Evolutionary conservation across 129 eudicot genomes (phyloP).

Genomic region (Daucus carota): DH1_v3.0 NC_030386.2:33433501-33434000

Average conservation of each 20-base stretch:
- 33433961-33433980: slow-evolving; percentile 38
- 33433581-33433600: neutral
- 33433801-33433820: neutral
- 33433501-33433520: neutral
- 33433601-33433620: neutral
- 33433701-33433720: neutral
- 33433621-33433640: neutral
- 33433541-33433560: neutral
- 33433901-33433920: slow-evolving; percentile 24
- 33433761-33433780: neutral
- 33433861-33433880: slow-evolving; percentile 25
- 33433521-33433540: neutral
- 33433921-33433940: slow-evolving; percentile 24
- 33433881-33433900: slow-evolving; percentile 18
- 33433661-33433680: neutral
- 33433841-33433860: neutral
- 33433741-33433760: neutral
- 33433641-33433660: neutral
- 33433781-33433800: no score
- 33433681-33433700: neutral
- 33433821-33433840: neutral
- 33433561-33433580: neutral
- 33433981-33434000: slow-evolving; percentile 29
- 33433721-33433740: neutral
- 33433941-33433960: slow-evolving; percentile 52